Evolutionary conservation across 371 early-diverging fungal genomes (phyloP).

Genomic region (Rhizopus microsporus): DNA sequence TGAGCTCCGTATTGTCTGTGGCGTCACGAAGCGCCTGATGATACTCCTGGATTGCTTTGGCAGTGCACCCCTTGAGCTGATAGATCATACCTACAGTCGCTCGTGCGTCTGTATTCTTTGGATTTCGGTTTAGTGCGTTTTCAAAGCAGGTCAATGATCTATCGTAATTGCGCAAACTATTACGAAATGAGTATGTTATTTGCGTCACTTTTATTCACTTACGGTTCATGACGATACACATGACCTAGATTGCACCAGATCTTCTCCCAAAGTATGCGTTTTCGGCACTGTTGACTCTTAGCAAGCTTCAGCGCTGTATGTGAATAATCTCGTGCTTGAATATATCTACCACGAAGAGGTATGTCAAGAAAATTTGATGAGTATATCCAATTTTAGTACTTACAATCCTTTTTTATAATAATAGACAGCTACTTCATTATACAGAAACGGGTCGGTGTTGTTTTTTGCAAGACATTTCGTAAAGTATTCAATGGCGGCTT

Average conservation of each 20-base stretch:
- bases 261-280: slow-evolving; percentile 55
- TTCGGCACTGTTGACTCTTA: slow-evolving; percentile 40
- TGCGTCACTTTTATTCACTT: slow-evolving; percentile 7
- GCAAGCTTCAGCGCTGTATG: slow-evolving; percentile 54
- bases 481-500: slow-evolving; percentile 62
- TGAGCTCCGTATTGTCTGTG: slow-evolving; percentile 1
- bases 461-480: slow-evolving; percentile 52
- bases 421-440: slow-evolving; percentile 71
- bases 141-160: slow-evolving; percentile 53
- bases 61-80: slow-evolving; percentile 46
- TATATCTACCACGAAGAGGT: slow-evolving; percentile 39
- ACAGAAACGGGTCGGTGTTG: slow-evolving; percentile 60
- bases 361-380: neutral
- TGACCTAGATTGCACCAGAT: slow-evolving; percentile 75
- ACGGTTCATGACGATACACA: slow-evolving; percentile 65
- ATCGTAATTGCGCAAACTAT: slow-evolving; percentile 18
- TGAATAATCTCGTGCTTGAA: slow-evolving; percentile 53
- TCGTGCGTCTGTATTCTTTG: slow-evolving; percentile 32
- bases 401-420: slow-evolving; percentile 58
- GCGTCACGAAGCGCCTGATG: slow-evolving; percentile 38
- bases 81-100: slow-evolving; percentile 56
- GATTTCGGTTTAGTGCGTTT: slow-evolving; percentile 48
- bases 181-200: neutral
- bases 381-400: slow-evolving; percentile 13
- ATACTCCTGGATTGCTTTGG: slow-evolving; percentile 58